Percentiles rank a stretch among this genome's conserved stretches.
Evolutionary conservation across 108 stramenopile genomes (phyloP).

Genomic region (Fragilaria radians): DNA sequence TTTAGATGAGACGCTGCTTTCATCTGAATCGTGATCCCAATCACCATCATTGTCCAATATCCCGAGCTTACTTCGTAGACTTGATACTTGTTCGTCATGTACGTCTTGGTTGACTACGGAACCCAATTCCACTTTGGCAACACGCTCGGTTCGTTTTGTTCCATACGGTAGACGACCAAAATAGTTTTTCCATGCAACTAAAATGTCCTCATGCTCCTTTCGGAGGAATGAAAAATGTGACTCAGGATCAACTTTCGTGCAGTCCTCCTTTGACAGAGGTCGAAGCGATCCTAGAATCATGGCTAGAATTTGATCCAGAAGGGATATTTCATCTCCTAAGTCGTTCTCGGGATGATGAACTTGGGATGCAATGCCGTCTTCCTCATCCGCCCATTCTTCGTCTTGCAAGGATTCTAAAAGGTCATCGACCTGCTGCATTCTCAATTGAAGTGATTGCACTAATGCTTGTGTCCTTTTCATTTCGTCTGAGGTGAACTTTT

Average conservation of each 20-base stretch:
- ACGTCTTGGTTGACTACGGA: background rate
- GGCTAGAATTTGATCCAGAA: conserved; percentile 46
- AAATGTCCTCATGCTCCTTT: conserved; percentile 26
- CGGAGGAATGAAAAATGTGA: conserved; percentile 27
- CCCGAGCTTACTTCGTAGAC: background rate
- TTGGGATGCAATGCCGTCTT: conserved; percentile 15
- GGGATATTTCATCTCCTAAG: conserved; percentile 13
- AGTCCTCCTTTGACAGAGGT: background rate
- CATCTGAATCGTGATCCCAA: background rate
- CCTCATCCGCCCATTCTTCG: conserved; percentile 51
- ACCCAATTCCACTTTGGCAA: too few species aligned
- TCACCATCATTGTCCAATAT: background rate
- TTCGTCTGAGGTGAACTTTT: conserved; percentile 7
- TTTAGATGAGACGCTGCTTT: too few species aligned
- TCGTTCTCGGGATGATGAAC: background rate
- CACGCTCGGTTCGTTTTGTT: background rate
- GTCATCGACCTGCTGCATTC: conserved; percentile 37
- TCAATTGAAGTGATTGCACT: conserved; percentile 25
- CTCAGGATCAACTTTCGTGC: conserved; percentile 11
- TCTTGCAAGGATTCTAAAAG: conserved; percentile 41
- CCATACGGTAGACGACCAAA: conserved; percentile 32
- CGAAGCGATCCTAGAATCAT: conserved; percentile 40
- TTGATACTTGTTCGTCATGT: background rate
- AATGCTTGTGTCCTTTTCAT: conserved; percentile 32
- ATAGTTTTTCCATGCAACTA: conserved; percentile 24